Base-by-base conservation (phyloP, 179 eudicot species). In the Vitellaria paradoxa region DNA sequence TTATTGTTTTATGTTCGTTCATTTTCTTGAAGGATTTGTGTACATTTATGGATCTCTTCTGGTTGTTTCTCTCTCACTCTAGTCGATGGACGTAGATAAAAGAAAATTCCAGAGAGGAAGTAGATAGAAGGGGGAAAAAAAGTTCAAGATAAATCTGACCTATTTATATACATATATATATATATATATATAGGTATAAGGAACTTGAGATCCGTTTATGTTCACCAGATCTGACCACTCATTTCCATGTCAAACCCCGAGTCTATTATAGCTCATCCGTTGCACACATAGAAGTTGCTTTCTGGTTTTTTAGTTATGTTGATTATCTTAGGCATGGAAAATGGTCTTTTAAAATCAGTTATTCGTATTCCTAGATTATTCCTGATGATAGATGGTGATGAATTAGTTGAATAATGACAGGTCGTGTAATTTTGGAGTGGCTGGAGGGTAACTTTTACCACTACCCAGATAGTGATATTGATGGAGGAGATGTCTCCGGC, bases 401-500 rank as follows among this genome's bases (percentile, higher is more conserved):
- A 82, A 82, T 82, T 85, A 78, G 83, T 78, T 77, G 59, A 82
- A 84, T 78, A 84, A 85, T 88, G 88, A 82, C 82, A 78, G 87
- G 83, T 79, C 72, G 65, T 81, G 73, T 79, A 47, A 77, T 40
- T 69, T 77, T 79, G 52, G 80, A 65, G 73, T 68, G 72, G 84
- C 77, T 70, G 82, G 81, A 47, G 72, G 72, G 77, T 75, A 80
- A 77, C 79, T 80, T 81, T 76, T 72, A 52, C 57, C 37, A 65
- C 77, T 76, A 68, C 66, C 76, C 77, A 67, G 82, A 81, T 82
- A 82, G 80, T 79, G 82, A 84, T 80, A 56, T 84, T 74, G 76
- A 85, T 78, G 90, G 86, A 77, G 78, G 87, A 84, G 78, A 82
- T 82, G 84, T 78, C 56, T 71, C 70, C 30, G 79, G 73, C 81